Evolutionary conservation across 768 basidiomycete species (phyloP).

Genomic region (Sutorius australiensis): DNA sequence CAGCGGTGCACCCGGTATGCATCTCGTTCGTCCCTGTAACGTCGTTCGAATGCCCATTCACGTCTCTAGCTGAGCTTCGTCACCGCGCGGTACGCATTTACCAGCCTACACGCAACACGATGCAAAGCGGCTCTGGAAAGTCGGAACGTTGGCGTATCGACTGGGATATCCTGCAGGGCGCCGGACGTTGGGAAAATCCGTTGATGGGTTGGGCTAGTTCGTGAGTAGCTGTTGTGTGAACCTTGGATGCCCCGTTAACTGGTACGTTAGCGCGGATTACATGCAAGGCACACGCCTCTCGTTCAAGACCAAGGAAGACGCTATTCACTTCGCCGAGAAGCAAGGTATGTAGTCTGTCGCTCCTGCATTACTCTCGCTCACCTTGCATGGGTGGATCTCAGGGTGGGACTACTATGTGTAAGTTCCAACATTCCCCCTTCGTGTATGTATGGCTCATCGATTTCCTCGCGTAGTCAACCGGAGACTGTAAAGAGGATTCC

Average conservation of each 20-base stretch:
- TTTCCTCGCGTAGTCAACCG: slow-evolving; percentile 44
- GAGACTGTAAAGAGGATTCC: slow-evolving; percentile 63
- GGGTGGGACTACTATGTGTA: slow-evolving; percentile 94
- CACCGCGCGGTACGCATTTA: slow-evolving; percentile 89
- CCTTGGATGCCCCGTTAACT: slow-evolving; percentile 1
- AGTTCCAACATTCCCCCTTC: slow-evolving; percentile 31
- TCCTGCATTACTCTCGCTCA: neutral
- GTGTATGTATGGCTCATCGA: slow-evolving; percentile 4
- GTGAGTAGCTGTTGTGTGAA: slow-evolving; percentile 44
- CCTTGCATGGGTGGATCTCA: slow-evolving; percentile 26
- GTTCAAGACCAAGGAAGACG: slow-evolving; percentile 86
- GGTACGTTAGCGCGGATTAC: slow-evolving; percentile 73
- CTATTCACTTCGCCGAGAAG: slow-evolving; percentile 93
- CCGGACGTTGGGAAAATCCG: slow-evolving; percentile 95
- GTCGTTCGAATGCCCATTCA: neutral
- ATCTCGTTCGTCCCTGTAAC: neutral
- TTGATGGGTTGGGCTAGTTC: slow-evolving; percentile 97
- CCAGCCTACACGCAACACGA: slow-evolving; percentile 89
- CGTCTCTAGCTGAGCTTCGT: slow-evolving; percentile 65
- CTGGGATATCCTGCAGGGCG: slow-evolving; percentile 87
- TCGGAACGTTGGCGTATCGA: slow-evolving; percentile 90
- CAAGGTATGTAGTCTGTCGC: slow-evolving; percentile 57
- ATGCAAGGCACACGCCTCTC: slow-evolving; percentile 86
- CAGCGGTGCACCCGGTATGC: slow-evolving; percentile 82
- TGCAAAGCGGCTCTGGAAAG: slow-evolving; percentile 89